Evolutionary conservation across 2,329 filamentous ascomycete species (phyloP).

Genomic region (Apiospora marii): DNA sequence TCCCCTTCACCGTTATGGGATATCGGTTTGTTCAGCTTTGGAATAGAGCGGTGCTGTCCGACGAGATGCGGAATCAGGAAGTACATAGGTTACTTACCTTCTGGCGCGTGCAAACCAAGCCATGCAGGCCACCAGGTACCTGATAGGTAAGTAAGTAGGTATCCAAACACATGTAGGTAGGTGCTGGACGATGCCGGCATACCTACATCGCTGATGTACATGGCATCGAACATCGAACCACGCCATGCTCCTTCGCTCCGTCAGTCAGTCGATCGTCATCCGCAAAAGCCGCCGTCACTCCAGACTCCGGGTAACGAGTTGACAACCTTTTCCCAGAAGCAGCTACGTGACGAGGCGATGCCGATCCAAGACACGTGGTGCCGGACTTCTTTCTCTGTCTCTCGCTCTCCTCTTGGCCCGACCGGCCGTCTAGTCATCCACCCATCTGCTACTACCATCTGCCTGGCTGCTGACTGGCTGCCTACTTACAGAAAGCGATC

Average conservation of each 20-base stretch:
- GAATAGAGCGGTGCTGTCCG: background rate
- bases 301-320: background rate
- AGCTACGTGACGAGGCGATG: background rate
- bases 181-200: background rate
- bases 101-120: background rate
- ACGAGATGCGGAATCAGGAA: background rate
- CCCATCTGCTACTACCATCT: background rate
- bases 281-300: background rate
- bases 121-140: background rate
- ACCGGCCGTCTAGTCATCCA: background rate
- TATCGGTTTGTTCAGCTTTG: background rate
- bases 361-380: slow-evolving; percentile 1
- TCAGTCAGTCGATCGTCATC: slow-evolving; percentile 7
- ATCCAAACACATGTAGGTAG: background rate
- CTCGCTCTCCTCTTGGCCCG: background rate
- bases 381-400: background rate
- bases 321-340: background rate
- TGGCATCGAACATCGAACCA: slow-evolving; percentile 9
- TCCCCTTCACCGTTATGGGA: background rate
- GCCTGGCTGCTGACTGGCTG: background rate
- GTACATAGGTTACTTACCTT: background rate
- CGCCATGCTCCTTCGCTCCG: background rate
- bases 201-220: background rate
- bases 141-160: slow-evolving; percentile 1
- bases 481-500: background rate